Evolutionary conservation across 345 rosid species (phyloP).

Genomic region (Leavenworthia alabamica): DNA sequence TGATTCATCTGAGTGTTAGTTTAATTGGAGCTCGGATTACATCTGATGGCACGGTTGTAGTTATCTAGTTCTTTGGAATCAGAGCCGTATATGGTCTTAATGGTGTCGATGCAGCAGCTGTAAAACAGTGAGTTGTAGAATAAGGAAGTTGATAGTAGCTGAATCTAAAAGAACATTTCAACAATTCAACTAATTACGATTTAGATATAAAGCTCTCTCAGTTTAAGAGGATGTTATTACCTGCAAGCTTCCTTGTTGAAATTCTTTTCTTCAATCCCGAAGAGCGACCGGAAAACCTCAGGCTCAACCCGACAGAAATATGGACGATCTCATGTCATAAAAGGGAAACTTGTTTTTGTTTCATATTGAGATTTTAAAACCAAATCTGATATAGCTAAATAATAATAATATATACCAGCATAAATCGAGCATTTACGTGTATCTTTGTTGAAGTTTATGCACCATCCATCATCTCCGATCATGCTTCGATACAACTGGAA

Average conservation of each 20-base stretch:
- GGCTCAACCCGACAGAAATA: conserved; percentile 78
- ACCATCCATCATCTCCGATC: conserved; percentile 81
- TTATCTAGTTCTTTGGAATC: conserved; percentile 48
- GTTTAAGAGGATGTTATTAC: too few species aligned
- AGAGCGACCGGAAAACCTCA: conserved; percentile 46
- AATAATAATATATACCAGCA: too few species aligned
- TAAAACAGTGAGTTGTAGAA: conserved; percentile 13
- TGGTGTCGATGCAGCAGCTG: conserved; percentile 65
- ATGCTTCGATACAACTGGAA: conserved; percentile 47
- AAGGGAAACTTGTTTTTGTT: neutral
- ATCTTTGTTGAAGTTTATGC: conserved; percentile 58
- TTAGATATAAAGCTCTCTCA: too few species aligned
- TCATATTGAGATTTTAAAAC: too few species aligned
- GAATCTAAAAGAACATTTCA: neutral
- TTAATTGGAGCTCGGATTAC: conserved; percentile 30
- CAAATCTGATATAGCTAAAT: too few species aligned
- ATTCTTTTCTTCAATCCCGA: conserved; percentile 51
- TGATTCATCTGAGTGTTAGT: neutral
- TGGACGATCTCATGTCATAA: conserved; percentile 51
- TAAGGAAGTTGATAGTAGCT: neutral
- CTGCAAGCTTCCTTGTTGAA: conserved; percentile 73
- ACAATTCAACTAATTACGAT: too few species aligned
- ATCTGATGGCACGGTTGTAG: conserved; percentile 42
- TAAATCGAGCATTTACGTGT: conserved; percentile 88
- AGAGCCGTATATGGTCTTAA: conserved; percentile 58